Conservation (phyloP, 495 filamentous ascomycete genomes). For the Neurospora sp. region DNA sequence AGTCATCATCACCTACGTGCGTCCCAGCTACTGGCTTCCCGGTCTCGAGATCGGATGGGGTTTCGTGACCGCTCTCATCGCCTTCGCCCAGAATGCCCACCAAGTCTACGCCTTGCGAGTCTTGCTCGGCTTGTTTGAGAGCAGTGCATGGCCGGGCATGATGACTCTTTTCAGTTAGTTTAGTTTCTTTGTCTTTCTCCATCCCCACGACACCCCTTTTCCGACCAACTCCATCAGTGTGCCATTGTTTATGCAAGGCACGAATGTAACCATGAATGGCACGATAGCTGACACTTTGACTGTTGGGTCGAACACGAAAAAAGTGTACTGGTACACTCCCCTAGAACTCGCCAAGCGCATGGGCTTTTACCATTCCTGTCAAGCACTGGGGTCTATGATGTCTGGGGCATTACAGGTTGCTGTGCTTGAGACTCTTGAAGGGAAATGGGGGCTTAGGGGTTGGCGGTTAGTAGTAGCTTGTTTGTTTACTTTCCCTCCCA, state of each 20-base stretch:
- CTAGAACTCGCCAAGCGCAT: constrained; percentile 29
- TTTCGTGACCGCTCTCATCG: constrained; percentile 25
- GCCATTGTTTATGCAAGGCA: neutral
- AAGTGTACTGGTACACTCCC: constrained; percentile 31
- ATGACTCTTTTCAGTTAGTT: constrained; percentile 29
- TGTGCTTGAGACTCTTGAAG: constrained; percentile 39
- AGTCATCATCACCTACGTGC: constrained; percentile 40
- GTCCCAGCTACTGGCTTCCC: constrained; percentile 30
- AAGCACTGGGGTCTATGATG: constrained; percentile 28
- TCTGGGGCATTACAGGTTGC: constrained; percentile 43
- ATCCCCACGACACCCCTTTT: neutral
- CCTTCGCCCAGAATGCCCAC: constrained; percentile 16
- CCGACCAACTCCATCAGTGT: neutral
- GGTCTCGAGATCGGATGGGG: constrained; percentile 35
- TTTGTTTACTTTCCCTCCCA: neutral
- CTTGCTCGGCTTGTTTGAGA: constrained; percentile 43
- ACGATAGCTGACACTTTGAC: neutral
- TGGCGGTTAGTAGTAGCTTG: constrained; percentile 29
- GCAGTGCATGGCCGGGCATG: constrained; percentile 34
- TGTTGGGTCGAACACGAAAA: neutral
- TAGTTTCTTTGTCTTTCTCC: neutral
- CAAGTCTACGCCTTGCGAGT: constrained; percentile 35
- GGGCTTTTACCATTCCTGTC: constrained; percentile 35
- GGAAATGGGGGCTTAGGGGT: constrained; percentile 36
- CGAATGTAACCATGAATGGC: neutral